These are phyloP conservation scores for Apiospora saccharicola DNA, from an alignment of 2,329 filamentous ascomycete genomes.

Conservation along the genomic window DNA sequence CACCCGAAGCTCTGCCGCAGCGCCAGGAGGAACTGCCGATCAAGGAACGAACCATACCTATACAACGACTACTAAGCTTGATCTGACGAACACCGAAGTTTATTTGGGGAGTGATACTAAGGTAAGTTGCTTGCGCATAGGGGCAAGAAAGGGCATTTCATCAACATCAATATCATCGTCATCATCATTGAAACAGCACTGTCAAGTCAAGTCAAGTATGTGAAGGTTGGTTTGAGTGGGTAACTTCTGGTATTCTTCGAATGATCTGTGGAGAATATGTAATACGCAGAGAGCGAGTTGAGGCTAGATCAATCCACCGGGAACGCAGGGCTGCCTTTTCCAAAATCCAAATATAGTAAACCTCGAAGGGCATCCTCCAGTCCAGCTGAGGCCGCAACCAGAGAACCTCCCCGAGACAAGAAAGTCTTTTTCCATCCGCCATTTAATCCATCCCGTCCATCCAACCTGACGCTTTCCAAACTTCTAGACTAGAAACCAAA, in stretches of 20 bases:
- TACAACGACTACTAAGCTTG: not conserved
- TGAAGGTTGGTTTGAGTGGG: constrained; percentile 57
- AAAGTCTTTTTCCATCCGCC: constrained; percentile 25
- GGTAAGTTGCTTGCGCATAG: not conserved
- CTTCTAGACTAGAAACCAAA: constrained; percentile 35
- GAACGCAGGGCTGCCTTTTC: constrained; percentile 40
- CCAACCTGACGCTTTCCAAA: constrained; percentile 22
- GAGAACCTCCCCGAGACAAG: constrained; percentile 38
- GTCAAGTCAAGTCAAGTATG: not conserved
- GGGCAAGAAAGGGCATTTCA: not conserved
- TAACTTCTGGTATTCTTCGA: constrained; percentile 70
- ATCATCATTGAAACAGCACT: not conserved
- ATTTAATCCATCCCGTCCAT: constrained; percentile 21
- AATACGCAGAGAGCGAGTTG: constrained; percentile 73
- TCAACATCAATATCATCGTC: no score
- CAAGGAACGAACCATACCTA: not conserved
- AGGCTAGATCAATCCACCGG: constrained; percentile 46
- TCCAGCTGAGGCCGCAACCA: constrained; percentile 26
- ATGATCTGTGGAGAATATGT: constrained; percentile 53
- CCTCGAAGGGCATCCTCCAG: constrained; percentile 28
- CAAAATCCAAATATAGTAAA: constrained; percentile 37
- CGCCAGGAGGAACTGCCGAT: not conserved
- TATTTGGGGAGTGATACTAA: not conserved
- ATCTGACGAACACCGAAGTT: not conserved
- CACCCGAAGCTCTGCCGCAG: not conserved